phyloP scores from a whole-genome alignment of 371 early-diverging fungal genomes.

The Mucor velutinosus region DNA sequence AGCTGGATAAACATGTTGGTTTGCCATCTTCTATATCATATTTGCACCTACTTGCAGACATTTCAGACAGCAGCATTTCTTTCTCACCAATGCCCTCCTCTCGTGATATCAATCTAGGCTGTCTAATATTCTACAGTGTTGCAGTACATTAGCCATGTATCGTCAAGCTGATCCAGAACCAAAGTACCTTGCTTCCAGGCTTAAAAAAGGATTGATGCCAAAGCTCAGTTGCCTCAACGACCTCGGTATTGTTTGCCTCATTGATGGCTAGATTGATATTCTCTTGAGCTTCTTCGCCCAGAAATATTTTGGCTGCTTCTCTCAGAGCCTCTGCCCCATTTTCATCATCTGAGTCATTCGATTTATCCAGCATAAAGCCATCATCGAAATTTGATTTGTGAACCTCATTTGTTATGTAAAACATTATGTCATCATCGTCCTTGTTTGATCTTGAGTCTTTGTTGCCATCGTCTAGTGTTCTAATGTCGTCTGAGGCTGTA shows the following conservation, averaged over 20 bases:
- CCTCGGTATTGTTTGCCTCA: constrained; percentile 3
- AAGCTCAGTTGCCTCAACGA: background rate
- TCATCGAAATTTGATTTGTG: constrained; percentile 9
- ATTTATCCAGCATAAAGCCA: background rate
- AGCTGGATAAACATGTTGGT: background rate
- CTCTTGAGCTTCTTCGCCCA: constrained; percentile 16
- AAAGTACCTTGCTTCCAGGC: background rate
- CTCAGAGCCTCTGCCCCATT: background rate
- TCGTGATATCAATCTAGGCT: constrained; percentile 13
- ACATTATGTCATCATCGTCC: background rate
- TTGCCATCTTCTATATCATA: background rate
- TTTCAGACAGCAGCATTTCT: constrained; percentile 25
- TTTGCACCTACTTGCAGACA: constrained; percentile 16
- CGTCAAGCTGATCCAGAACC: background rate
- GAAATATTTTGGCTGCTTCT: background rate
- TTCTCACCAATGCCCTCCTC: constrained; percentile 16
- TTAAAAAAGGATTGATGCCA: constrained; percentile 20
- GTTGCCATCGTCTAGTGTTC: background rate
- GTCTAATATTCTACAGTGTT: background rate
- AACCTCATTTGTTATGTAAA: background rate
- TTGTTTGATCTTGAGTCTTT: background rate
- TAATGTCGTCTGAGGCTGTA: background rate
- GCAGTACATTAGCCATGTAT: background rate
- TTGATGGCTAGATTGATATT: background rate
- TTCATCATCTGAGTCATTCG: background rate